Base-by-base conservation (phyloP, 1,284 basidiomycete genomes). In the Somion occarium region DNA sequence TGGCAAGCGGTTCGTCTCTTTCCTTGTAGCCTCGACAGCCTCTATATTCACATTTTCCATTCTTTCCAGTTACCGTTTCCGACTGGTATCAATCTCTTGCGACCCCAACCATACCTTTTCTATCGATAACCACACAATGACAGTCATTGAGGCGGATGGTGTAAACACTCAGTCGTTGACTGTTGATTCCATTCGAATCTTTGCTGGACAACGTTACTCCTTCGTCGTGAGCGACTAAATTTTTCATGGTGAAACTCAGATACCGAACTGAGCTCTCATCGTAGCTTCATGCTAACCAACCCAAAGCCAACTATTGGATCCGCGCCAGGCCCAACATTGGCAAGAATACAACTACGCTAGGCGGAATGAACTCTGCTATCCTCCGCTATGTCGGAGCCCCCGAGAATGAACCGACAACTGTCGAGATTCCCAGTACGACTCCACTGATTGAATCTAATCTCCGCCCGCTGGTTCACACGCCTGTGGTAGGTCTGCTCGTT, bases 141-240 rank as follows among this genome's bases (percentile, higher is more conserved):
- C 67, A 2, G 62, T 83, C 49, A 82, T 83, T 54, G 80, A 82
- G 57, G 70, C 66, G 0, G 80, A 82, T 53, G 77, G 76, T 2
- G 62, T 73, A 34, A 70, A 69, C 51, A 67, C 67, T 3, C 38
- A 66, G 30, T 73, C 80, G 1, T 49, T 69, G 3, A 62, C 59
- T 1, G 74, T 77, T 1, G 71, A 75, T 48, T 62, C 62, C 2
- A 61, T 78, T 23, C 63, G 67, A 26, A 74, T 79, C 38, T 68
- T 60, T 52, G 62, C 65, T 12, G 69, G 63, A 23, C 70, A 72
- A 49, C 62, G 65, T 30, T 69, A 69, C 64, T 65, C 73, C 58
- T 58, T 69, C 48, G 57, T 68, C 43, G 60, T 67, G 27, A 46
- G 59, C 55, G 5, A n/a, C n/a, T 18, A n/a, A 5, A 11, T 9